Conservation (phyloP, 345 rosid genomes). For the Xanthoceras sorbifolium region DNA sequence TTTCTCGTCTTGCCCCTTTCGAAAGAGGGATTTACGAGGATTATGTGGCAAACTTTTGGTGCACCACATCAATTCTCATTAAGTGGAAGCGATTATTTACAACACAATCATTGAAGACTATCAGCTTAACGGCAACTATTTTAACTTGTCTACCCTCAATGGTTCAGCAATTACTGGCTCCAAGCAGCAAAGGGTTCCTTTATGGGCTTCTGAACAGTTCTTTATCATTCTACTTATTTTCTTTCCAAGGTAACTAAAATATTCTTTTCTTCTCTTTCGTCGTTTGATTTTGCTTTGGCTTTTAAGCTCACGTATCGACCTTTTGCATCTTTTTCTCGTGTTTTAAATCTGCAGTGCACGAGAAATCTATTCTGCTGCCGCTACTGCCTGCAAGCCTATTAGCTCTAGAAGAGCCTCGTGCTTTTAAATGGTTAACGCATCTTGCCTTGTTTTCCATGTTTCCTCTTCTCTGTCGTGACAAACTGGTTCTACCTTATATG, state of each 20-base stretch:
- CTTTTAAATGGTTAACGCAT: slow-evolving; percentile 56
- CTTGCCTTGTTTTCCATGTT: slow-evolving; percentile 86
- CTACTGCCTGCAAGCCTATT: slow-evolving; percentile 79
- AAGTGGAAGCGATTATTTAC: slow-evolving; percentile 86
- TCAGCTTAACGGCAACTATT: slow-evolving; percentile 69
- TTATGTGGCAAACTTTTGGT: slow-evolving; percentile 97
- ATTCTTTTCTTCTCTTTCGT: not conserved
- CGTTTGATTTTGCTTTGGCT: slow-evolving; percentile 4
- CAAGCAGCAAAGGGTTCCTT: slow-evolving; percentile 79
- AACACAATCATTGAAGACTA: slow-evolving; percentile 49
- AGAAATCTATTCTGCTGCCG: slow-evolving; percentile 94
- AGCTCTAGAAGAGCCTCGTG: slow-evolving; percentile 59
- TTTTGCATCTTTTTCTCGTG: not conserved
- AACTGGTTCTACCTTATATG: slow-evolving; percentile 65
- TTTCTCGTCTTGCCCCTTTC: slow-evolving; percentile 91
- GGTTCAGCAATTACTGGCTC: slow-evolving; percentile 79
- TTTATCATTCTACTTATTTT: slow-evolving; percentile 80
- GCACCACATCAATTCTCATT: slow-evolving; percentile 69
- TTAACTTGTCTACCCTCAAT: slow-evolving; percentile 78
- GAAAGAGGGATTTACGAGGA: slow-evolving; percentile 98
- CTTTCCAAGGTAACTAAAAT: slow-evolving; percentile 70
- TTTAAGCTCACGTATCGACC: not conserved
- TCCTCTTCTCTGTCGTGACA: slow-evolving; percentile 85
- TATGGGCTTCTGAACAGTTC: slow-evolving; percentile 81
- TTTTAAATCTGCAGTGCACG: slow-evolving; percentile 71